Base-by-base conservation (phyloP, 495 filamentous ascomycete species). In the Baudoinia panamericana region DNA sequence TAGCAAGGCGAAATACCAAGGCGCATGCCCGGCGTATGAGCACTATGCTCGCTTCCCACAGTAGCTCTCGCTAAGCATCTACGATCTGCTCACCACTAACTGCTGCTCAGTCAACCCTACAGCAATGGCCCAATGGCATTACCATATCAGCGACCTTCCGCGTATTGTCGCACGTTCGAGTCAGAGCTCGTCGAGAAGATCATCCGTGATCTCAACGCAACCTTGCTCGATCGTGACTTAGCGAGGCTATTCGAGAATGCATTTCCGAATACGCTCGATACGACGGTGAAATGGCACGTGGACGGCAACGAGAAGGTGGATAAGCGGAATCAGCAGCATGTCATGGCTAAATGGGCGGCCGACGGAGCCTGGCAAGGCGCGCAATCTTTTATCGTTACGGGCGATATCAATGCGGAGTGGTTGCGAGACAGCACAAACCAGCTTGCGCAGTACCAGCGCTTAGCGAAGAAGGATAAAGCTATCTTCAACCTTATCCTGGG, bases 341-440 rank as follows among this genome's bases (percentile, higher is more conserved):
- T 21, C 17, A 9, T 59, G 53, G 5, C 11, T 8, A 50, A 37
- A 19, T 37, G 55, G 65, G 56, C n/a, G 18, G 40, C 47, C 39
- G 32, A 55, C 13, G 72, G 75, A 17, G 66, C 72, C 43, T 93
- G 86, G 86, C 69, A 79, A 42, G 87, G 85, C 0, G 61, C 79
- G 1, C 88, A 96, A 57, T 85, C 77, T 25, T 99, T 99, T 59
- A 81, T 99, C 46, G 92, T 99, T 32, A 99, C 90, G 0, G 88
- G 88, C n/a, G 90, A 99, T 54, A 99, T 99, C 56, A 80, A 95
- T 53, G 90, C 90, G 5, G 90, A 96, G 62, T 99, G 90, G 90
- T 64, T 99, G 30, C 79, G 90, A 35, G 90, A 99, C 61, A 94
- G 87, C 29, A 95, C 92, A 8, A 96, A 96, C 62, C 90, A 99